Base-by-base conservation (phyloP, 1,284 basidiomycete species). In the Microbotryum silenes-acaulis region DNA sequence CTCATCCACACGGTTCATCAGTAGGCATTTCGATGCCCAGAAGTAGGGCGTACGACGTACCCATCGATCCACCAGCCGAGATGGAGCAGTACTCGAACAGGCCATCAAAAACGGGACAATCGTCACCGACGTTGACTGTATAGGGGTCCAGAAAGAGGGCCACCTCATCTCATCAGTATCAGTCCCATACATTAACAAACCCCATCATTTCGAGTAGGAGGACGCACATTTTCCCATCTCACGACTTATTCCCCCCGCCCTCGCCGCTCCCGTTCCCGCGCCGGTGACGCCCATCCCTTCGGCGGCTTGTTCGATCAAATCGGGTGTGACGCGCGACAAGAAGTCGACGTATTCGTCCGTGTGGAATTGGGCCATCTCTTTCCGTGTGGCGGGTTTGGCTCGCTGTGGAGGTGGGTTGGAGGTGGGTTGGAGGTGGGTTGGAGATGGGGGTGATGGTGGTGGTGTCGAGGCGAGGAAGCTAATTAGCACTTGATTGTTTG, bases 21-120 rank as follows among this genome's bases (percentile, higher is more conserved):
- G 27, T 51, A 25, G 25, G 8, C 9, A 29, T 8, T 23, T 16
- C 20, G 16, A 48, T 51, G n/a, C 12, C 20, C 20, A 48, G 23
- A 20, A 12, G 21, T 42, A 42, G 12, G 12, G 37, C 4, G n/a
- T 7, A 10, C 20, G 9, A 72, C 84, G 56, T 68, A 93, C 92
- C 94, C 93, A 98, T 98, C 0, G 91, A 96, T 7, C 94, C 94
- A 53, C 94, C 94, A 20, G 94, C 96, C 4, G 92, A 97, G 72
- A 98, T 98, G 7, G 92, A 93, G 74, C 94, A 97, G 75, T 97
- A 98, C 71, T 98, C 94, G 74, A 97, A 97, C 55, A 98, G 77
- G 0, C 94, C 94, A 71, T 98, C 94, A 71, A 99, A 99, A 25
- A 97, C 91, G 4, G 94, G 94, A 75, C 94, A 97, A 76, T 99